Percentiles rank a stretch among this genome's conserved stretches.
Conservation (phyloP, 495 filamentous ascomycete genomes). For the Tuber melanosporum region DNA sequence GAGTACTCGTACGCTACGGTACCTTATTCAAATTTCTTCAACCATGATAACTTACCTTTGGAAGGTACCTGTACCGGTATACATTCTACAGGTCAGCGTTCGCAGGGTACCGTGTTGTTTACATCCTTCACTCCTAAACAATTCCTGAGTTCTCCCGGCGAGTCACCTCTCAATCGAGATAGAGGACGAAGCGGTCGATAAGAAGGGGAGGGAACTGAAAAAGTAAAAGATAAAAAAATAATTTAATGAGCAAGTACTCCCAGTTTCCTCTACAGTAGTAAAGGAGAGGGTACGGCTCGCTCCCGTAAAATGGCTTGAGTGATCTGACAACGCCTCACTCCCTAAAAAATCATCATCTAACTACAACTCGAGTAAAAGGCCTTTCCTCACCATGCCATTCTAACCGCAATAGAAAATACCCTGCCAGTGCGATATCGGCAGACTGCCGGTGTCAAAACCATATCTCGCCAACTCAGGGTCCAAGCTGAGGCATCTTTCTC, state of each 20-base stretch:
- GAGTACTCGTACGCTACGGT: neutral
- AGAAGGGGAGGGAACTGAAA: neutral
- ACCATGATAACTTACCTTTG: neutral
- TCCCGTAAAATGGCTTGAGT: neutral
- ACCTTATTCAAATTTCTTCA: neutral
- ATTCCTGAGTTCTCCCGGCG: neutral
- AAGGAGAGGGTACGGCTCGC: neutral
- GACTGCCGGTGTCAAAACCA: neutral
- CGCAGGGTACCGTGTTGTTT: neutral
- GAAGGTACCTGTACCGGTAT: neutral
- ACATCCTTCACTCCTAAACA: neutral
- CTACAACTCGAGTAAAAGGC: neutral
- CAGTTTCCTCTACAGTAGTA: neutral
- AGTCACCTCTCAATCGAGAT: neutral
- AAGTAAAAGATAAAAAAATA: too few relatives aligned
- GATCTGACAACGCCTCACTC: neutral
- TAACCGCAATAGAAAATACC: neutral
- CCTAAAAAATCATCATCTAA: neutral
- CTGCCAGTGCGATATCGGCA: neutral
- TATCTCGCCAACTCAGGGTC: neutral
- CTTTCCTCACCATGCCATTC: neutral
- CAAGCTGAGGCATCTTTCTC: neutral
- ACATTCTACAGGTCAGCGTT: neutral
- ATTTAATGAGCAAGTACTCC: neutral
- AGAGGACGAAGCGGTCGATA: neutral